These are phyloP conservation scores for Neonectria ditissima DNA, from an alignment of 2,329 filamentous ascomycete genomes.

Conservation along the genomic window DNA sequence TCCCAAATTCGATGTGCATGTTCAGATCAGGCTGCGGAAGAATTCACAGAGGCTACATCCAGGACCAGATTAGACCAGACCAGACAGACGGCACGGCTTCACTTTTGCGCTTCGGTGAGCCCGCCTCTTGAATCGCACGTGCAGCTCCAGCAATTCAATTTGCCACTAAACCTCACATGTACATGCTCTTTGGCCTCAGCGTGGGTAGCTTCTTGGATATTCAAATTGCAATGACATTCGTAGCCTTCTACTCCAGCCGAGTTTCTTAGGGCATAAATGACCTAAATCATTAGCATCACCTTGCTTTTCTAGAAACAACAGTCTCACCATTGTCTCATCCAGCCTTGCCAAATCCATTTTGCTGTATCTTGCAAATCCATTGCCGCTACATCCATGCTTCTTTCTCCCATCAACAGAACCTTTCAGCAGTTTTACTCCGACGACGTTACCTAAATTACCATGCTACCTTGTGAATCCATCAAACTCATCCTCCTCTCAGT, in stretches of 20 bases:
- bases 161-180: background rate
- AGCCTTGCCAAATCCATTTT: background rate
- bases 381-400: background rate
- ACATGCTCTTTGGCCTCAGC: background rate
- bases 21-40: background rate
- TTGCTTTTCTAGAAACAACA: background rate
- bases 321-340: background rate
- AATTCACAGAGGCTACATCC: background rate
- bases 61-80: too few species aligned
- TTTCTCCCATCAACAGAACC: background rate
- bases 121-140: background rate
- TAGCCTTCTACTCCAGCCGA: background rate
- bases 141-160: background rate
- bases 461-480: conserved; percentile 6
- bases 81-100: background rate
- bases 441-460: background rate
- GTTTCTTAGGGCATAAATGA: background rate
- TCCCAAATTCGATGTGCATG: background rate
- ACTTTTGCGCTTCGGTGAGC: background rate
- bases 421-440: background rate
- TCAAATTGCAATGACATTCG: background rate
- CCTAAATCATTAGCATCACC: background rate
- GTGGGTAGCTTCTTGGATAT: background rate
- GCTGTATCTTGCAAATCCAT: background rate
- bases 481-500: conserved; percentile 6